These are phyloP conservation scores for Debaryomyces sp. DNA, from an alignment of 1,139 yeast genomes.

Conservation along the genomic window DNA sequence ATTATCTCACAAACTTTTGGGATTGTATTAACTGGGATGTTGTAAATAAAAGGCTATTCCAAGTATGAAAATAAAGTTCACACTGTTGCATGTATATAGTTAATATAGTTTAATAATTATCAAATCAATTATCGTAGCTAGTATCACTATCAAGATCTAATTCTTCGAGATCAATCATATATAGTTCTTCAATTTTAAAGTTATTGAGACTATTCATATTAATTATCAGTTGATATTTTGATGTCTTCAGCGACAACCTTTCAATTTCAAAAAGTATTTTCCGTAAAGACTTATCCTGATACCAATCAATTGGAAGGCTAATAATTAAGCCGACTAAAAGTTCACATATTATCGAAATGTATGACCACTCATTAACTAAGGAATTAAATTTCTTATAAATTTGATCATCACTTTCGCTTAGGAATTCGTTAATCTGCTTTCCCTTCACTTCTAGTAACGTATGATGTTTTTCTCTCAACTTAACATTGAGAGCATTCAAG, in stretches of 20 bases:
- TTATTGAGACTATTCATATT: slow-evolving; percentile 14
- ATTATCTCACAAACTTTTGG: slow-evolving; percentile 77
- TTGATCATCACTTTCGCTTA: neutral
- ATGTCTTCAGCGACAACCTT: slow-evolving; percentile 21
- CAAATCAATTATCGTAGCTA: slow-evolving; percentile 6
- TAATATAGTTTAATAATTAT: slow-evolving; percentile 7
- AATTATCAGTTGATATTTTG: slow-evolving; percentile 22
- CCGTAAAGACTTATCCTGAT: slow-evolving; percentile 27
- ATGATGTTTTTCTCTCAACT: slow-evolving; percentile 16
- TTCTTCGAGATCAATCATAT: slow-evolving; percentile 18
- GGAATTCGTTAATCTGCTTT: slow-evolving; percentile 7
- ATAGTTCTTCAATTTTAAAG: slow-evolving; percentile 9
- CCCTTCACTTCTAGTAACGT: slow-evolving; percentile 9
- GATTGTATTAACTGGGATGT: slow-evolving; percentile 86
- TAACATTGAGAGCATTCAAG: slow-evolving; percentile 17
- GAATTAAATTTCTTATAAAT: slow-evolving; percentile 4
- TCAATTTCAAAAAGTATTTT: slow-evolving; percentile 33
- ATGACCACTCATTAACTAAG: slow-evolving; percentile 27
- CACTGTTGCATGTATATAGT: slow-evolving; percentile 7
- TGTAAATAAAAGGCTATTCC: slow-evolving; percentile 62
- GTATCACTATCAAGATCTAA: slow-evolving; percentile 4
- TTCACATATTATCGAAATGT: slow-evolving; percentile 28
- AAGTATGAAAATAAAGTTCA: slow-evolving; percentile 24
- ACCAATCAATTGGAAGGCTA: slow-evolving; percentile 42
- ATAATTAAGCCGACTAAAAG: slow-evolving; percentile 35